phyloP scores from a whole-genome alignment of 805 yeast species.

The Yarrowia hollandica region DNA sequence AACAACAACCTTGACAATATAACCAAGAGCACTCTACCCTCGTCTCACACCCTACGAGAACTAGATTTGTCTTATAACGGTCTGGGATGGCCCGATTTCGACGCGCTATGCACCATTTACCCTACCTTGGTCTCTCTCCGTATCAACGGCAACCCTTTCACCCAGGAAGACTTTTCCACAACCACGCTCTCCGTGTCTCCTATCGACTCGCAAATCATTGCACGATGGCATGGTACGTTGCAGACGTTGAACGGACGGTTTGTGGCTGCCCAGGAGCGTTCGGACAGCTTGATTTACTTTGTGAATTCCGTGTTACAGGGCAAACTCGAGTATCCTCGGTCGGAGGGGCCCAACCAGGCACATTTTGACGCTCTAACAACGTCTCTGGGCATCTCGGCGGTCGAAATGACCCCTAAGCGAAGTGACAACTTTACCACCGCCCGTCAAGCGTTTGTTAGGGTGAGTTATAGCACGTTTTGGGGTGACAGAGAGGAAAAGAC shows the following conservation, averaged over 20 bases:
- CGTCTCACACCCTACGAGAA: background rate
- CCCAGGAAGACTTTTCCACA: conserved; percentile 1
- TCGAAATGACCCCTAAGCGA: background rate
- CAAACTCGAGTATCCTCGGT: background rate
- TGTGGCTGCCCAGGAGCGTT: background rate
- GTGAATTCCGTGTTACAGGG: conserved; percentile 7
- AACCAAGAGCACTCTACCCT: background rate
- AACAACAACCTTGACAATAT: background rate
- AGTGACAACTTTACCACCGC: background rate
- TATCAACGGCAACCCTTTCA: conserved; percentile 12
- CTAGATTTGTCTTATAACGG: background rate
- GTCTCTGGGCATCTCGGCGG: background rate
- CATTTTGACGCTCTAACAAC: background rate
- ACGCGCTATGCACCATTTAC: background rate
- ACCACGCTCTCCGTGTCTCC: conserved; percentile 8
- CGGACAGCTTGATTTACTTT: conserved; percentile 3
- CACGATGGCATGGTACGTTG: background rate
- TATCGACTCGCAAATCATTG: conserved; percentile 9
- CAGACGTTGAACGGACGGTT: background rate
- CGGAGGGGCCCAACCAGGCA: background rate
- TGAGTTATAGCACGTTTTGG: background rate
- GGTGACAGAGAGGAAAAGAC: background rate
- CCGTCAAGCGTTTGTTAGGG: conserved; percentile 7
- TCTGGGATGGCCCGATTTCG: conserved; percentile 10
- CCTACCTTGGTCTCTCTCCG: background rate